Conservation (phyloP, 2,329 filamentous ascomycete genomes). For the Claviceps cyperi region DNA sequence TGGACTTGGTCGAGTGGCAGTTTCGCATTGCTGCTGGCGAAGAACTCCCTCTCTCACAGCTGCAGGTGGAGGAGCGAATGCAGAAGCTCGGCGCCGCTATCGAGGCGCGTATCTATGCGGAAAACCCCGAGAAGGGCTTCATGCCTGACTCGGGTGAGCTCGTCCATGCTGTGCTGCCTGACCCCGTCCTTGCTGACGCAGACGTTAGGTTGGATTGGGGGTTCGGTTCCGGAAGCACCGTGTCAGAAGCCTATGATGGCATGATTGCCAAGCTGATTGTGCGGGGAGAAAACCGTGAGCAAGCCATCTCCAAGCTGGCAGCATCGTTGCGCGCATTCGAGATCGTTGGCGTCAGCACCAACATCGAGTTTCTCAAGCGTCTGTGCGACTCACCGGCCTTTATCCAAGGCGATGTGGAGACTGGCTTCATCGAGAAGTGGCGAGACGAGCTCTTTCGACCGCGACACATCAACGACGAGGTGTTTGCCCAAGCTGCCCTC, state of each 20-base stretch:
- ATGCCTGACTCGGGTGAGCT: slow-evolving; percentile 86
- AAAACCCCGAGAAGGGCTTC: slow-evolving; percentile 84
- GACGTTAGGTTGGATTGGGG: slow-evolving; percentile 86
- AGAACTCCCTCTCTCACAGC: slow-evolving; percentile 39
- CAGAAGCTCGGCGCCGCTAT: slow-evolving; percentile 69
- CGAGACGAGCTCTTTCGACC: slow-evolving; percentile 61
- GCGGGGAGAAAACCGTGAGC: slow-evolving; percentile 60
- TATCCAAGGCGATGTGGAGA: slow-evolving; percentile 78
- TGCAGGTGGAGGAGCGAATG: slow-evolving; percentile 61
- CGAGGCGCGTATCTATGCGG: slow-evolving; percentile 91
- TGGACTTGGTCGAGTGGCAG: slow-evolving; percentile 86
- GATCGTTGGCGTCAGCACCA: slow-evolving; percentile 82
- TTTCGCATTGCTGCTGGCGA: slow-evolving; percentile 57
- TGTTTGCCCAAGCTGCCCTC: slow-evolving; percentile 76
- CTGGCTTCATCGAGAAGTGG: slow-evolving; percentile 89
- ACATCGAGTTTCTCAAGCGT: slow-evolving; percentile 90
- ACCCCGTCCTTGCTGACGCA: slow-evolving; percentile 40
- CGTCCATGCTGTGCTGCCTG: slow-evolving; percentile 65
- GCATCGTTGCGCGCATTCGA: slow-evolving; percentile 78
- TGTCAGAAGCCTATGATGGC: slow-evolving; percentile 90
- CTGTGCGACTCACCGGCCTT: slow-evolving; percentile 74
- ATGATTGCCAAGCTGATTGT: slow-evolving; percentile 99
- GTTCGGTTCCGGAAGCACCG: slow-evolving; percentile 79
- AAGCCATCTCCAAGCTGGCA: slow-evolving; percentile 69
- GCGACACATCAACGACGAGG: slow-evolving; percentile 48